These are phyloP conservation scores for Psidium friedrichsthalianum DNA, from an alignment of 345 rosid genomes.

Conservation along the genomic window DNA sequence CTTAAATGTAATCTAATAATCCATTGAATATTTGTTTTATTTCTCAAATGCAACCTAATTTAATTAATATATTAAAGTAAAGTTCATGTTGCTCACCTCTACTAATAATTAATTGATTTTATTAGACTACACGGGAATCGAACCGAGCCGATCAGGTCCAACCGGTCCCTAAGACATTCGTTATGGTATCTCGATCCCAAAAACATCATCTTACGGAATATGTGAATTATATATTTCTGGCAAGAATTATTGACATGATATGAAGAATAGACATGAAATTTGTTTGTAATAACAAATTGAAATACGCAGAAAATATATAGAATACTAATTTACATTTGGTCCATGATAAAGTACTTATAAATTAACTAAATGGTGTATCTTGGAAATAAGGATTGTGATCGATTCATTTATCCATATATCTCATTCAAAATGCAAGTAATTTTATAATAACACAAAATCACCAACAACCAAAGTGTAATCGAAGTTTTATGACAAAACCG, in stretches of 20 bases:
- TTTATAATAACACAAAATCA: background rate
- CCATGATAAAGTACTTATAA: background rate
- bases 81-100: too few species aligned
- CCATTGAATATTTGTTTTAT: too few species aligned
- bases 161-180: too few species aligned
- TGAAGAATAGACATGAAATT: background rate
- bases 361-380: background rate
- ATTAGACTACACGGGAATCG: too few species aligned
- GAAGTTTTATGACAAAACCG: background rate
- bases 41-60: too few species aligned
- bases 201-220: background rate
- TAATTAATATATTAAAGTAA: too few species aligned
- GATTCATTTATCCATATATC: background rate
- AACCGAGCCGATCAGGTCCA: too few species aligned
- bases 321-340: background rate
- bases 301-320: background rate
- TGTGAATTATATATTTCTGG: background rate
- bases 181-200: too few species aligned
- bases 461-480: background rate
- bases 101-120: too few species aligned
- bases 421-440: background rate
- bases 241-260: background rate
- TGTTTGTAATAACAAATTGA: background rate
- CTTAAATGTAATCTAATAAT: too few species aligned
- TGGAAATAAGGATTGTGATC: background rate